Conservation (phyloP, 306 rosid genomes). For the Vigna reflexopilosa region DNA sequence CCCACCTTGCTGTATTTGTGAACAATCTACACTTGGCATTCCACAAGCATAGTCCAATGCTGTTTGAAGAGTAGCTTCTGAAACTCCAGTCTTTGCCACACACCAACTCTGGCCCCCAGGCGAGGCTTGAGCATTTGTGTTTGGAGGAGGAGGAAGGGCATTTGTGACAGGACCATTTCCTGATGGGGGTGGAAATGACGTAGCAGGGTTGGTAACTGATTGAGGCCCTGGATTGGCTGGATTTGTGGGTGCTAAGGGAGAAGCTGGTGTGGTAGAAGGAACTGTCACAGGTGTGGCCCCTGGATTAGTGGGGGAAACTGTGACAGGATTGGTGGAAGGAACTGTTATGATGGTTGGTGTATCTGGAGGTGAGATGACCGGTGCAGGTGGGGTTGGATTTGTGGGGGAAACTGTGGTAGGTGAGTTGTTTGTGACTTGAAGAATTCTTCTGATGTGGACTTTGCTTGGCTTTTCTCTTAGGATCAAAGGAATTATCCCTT, state of each 20-base stretch:
- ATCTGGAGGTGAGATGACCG: slow-evolving; percentile 48
- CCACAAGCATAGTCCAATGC: slow-evolving; percentile 96
- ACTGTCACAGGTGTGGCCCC: slow-evolving; percentile 53
- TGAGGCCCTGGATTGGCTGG: slow-evolving; percentile 62
- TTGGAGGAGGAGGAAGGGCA: slow-evolving; percentile 62
- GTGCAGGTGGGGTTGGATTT: slow-evolving; percentile 56
- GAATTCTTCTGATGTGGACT: slow-evolving; percentile 50
- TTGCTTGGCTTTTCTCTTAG: slow-evolving; percentile 48
- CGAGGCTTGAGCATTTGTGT: slow-evolving; percentile 55
- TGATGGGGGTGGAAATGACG: slow-evolving; percentile 76
- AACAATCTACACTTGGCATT: slow-evolving; percentile 63
- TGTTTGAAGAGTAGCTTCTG: slow-evolving; percentile 69
- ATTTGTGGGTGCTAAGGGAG: slow-evolving; percentile 53
- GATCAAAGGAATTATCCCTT: slow-evolving; percentile 48
- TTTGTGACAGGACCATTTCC: slow-evolving; percentile 52
- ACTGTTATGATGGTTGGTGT: slow-evolving; percentile 76
- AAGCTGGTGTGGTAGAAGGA: slow-evolving; percentile 69
- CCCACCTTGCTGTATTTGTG: slow-evolving; percentile 84
- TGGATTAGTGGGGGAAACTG: slow-evolving; percentile 66
- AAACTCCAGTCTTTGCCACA: slow-evolving; percentile 73
- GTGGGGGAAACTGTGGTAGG: slow-evolving; percentile 57
- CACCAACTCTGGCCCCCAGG: slow-evolving; percentile 91
- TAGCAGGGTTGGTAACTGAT: slow-evolving; percentile 67
- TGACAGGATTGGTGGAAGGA: slow-evolving; percentile 72
- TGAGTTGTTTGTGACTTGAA: slow-evolving; percentile 48